Evolutionary conservation across 345 rosid genomes (phyloP).

Genomic region (Pelargonium nanum): DNA sequence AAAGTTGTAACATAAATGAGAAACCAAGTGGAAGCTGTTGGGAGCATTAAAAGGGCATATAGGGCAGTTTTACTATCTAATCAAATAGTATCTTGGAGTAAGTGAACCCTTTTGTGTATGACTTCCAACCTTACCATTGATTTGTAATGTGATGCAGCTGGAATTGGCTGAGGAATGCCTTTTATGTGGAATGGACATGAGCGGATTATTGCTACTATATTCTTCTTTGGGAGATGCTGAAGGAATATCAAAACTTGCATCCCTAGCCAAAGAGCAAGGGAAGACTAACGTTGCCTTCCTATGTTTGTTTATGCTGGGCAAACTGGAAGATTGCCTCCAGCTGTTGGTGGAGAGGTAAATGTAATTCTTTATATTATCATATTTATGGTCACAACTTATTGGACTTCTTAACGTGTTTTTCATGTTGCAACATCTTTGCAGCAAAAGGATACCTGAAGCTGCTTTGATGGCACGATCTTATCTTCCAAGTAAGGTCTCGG

Average conservation of each 20-base stretch:
- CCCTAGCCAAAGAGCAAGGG: background rate
- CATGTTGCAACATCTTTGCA: constrained; percentile 4
- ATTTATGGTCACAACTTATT: constrained; percentile 10
- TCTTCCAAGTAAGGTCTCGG: constrained; percentile 10
- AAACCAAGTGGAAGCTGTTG: background rate
- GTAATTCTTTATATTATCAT: constrained; percentile 1
- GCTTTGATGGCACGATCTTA: background rate
- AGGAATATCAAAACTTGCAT: background rate
- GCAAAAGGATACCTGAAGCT: background rate
- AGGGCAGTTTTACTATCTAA: background rate
- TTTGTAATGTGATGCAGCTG: constrained; percentile 2
- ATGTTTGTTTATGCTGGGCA: background rate
- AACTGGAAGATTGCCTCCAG: background rate
- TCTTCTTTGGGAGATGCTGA: background rate
- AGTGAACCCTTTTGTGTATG: background rate
- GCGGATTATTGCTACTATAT: constrained; percentile 1
- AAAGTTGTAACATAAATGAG: background rate
- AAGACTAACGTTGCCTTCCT: background rate
- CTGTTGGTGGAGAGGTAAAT: background rate
- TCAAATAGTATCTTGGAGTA: background rate
- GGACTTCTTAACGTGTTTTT: constrained; percentile 2
- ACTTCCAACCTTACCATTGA: too few species aligned
- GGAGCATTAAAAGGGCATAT: background rate
- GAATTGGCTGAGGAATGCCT: constrained; percentile 1
- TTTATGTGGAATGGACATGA: constrained; percentile 1